Evolutionary conservation across 163 green algal genomes (phyloP).

Genomic region (Coccomyxa subellipsoidea): DNA sequence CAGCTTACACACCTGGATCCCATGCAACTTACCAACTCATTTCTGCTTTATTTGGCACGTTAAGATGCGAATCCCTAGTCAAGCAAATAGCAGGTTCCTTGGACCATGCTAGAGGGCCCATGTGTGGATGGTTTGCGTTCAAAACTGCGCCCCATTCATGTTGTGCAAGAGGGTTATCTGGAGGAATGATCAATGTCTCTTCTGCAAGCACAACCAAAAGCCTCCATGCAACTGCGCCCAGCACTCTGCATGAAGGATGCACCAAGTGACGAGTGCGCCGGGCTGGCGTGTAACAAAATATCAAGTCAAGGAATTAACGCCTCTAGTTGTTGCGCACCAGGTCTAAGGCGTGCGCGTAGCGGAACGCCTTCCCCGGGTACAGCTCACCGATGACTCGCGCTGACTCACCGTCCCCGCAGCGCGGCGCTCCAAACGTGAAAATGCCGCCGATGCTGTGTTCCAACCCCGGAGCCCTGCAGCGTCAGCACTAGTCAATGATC

Average conservation of each 20-base stretch:
- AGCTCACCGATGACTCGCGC: not conserved
- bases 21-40: not conserved
- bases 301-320: not conserved
- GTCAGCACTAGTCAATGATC: too few species aligned
- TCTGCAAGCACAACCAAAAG: too few species aligned
- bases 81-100: not conserved
- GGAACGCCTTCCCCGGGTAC: conserved; percentile 10
- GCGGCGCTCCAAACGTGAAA: conserved; percentile 19
- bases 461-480: not conserved
- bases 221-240: too few species aligned
- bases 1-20: conserved; percentile 12
- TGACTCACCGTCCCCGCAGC: conserved; percentile 11
- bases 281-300: not conserved
- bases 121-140: too few species aligned
- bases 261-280: not conserved
- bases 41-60: too few species aligned
- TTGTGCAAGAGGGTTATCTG: not conserved
- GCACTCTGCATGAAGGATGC: too few species aligned
- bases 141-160: not conserved
- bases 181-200: not conserved
- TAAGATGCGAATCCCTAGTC: too few species aligned
- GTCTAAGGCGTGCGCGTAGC: conserved; percentile 16
- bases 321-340: not conserved
- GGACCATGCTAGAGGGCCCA: too few species aligned
- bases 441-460: not conserved